These are phyloP conservation scores for Gossypium mustelinum DNA, from an alignment of 345 rosid species.

Conservation along the genomic window DNA sequence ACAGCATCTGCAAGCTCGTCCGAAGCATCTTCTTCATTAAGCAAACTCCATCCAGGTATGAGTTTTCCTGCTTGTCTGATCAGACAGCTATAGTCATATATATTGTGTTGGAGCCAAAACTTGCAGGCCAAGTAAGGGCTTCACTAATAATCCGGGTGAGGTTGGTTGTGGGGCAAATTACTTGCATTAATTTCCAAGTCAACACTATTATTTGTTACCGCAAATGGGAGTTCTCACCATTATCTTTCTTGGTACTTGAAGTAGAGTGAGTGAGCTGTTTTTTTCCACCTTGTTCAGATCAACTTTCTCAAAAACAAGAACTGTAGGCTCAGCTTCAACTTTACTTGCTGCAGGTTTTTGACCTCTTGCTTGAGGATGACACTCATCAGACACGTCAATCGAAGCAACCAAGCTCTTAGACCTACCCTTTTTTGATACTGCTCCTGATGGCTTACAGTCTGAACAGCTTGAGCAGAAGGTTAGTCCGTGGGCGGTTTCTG, in stretches of 20 bases:
- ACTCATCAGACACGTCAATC: conserved; percentile 20
- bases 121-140: conserved; percentile 21
- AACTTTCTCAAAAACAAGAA: conserved; percentile 24
- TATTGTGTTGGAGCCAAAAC: conserved; percentile 9
- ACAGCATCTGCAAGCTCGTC: conserved; percentile 24
- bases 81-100: conserved; percentile 20
- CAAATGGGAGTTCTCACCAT: conserved; percentile 10
- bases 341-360: conserved; percentile 22
- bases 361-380: conserved; percentile 23
- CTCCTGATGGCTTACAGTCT: conserved; percentile 5
- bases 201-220: conserved; percentile 2
- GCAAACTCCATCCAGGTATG: conserved; percentile 30
- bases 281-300: conserved; percentile 24
- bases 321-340: conserved; percentile 20
- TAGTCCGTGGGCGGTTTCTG: conserved; percentile 20
- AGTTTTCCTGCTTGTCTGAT: conserved; percentile 20
- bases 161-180: conserved; percentile 20
- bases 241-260: conserved; percentile 18
- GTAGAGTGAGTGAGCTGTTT: neutral
- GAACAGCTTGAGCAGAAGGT: conserved; percentile 10
- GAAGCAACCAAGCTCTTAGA: conserved; percentile 28
- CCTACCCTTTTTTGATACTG: conserved; percentile 31
- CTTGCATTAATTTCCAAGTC: neutral
- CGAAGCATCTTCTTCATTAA: conserved; percentile 23
- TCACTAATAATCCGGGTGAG: conserved; percentile 8